Evolutionary conservation across 2,329 filamentous ascomycete genomes (phyloP).

Genomic region (Ophiocordyceps camponoti-rufipedis): DNA sequence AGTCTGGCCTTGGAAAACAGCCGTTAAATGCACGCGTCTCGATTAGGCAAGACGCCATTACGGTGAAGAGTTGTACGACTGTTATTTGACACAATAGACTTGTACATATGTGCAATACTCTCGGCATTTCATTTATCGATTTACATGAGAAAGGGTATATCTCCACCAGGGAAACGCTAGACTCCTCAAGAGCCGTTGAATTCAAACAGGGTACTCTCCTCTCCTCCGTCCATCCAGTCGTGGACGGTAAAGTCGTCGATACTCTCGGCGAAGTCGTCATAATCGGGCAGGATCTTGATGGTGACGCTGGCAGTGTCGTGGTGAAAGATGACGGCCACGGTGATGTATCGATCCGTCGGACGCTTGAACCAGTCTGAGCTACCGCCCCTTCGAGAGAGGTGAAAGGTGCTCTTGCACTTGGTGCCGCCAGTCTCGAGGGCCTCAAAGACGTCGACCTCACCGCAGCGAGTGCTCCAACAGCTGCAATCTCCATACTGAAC

Average conservation of each 20-base stretch:
- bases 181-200: not conserved
- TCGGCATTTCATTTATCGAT: no score
- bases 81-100: no score
- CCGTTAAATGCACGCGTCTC: no score
- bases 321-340: slow-evolving; percentile 45
- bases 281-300: slow-evolving; percentile 32
- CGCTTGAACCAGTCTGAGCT: slow-evolving; percentile 56
- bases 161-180: no score
- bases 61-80: no score
- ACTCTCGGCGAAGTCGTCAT: slow-evolving; percentile 20
- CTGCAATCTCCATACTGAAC: slow-evolving; percentile 54
- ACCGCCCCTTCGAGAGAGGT: slow-evolving; percentile 43
- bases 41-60: no score
- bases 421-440: slow-evolving; percentile 45
- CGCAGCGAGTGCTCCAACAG: slow-evolving; percentile 52
- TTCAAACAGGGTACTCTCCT: slow-evolving; percentile 8
- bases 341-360: slow-evolving; percentile 39
- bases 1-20: no score
- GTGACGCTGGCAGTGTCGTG: slow-evolving; percentile 29
- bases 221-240: slow-evolving; percentile 10
- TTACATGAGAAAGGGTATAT: no score
- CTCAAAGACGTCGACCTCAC: slow-evolving; percentile 62
- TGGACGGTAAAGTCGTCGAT: slow-evolving; percentile 20
- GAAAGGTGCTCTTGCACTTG: slow-evolving; percentile 53
- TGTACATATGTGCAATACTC: no score